phyloP scores from a whole-genome alignment of 2,329 filamentous ascomycete genomes.

The Aspergillus phoenicis region DNA sequence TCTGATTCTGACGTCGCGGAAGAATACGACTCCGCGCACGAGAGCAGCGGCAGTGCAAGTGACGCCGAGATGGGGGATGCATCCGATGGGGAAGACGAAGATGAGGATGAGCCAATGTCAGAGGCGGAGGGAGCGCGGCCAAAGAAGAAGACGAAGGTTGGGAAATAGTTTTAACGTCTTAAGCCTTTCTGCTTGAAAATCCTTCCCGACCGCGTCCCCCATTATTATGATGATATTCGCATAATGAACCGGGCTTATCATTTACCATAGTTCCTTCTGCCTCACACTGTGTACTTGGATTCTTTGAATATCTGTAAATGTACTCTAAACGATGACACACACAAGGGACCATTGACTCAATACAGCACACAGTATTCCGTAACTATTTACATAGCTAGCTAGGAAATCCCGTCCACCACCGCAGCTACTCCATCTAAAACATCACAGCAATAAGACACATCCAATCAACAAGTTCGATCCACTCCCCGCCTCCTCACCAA shows the following conservation, averaged over 20 bases:
- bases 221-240: conserved; percentile 12
- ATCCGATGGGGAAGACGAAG: conserved; percentile 43
- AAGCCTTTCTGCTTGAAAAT: conserved; percentile 9
- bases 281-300: neutral
- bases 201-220: neutral
- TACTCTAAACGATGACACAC: neutral
- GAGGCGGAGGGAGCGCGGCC: conserved; percentile 57
- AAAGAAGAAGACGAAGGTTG: conserved; percentile 65
- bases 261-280: neutral
- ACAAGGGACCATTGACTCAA: neutral
- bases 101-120: conserved; percentile 35
- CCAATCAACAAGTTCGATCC: no score
- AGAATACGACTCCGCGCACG: conserved; percentile 89
- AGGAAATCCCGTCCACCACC: no score
- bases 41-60: conserved; percentile 73
- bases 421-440: no score
- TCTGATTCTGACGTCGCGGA: conserved; percentile 95
- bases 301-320: neutral
- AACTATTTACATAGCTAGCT: no score
- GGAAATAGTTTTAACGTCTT: conserved; percentile 26
- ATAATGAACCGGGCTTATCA: conserved; percentile 18
- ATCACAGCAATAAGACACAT: no score
- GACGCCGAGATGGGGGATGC: conserved; percentile 62
- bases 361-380: no score
- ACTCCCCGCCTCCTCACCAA: no score